Percentiles rank a stretch among this genome's conserved stretches.
These are phyloP conservation scores for Acidiella bohemica DNA, from an alignment of 495 filamentous ascomycete species.

Conservation along the genomic window DNA sequence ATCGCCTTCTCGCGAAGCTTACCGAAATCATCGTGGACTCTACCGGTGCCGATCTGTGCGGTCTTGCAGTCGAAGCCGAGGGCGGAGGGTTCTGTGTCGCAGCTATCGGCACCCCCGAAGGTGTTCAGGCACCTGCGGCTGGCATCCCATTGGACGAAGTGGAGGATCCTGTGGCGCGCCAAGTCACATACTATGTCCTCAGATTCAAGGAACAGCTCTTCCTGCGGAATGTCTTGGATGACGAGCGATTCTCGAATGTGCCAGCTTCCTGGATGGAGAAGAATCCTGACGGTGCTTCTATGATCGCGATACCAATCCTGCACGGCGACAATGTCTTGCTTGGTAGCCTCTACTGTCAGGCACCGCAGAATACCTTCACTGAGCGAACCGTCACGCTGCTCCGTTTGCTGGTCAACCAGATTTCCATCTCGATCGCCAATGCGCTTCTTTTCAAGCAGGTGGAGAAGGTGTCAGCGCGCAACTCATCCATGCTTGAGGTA, in stretches of 20 bases:
- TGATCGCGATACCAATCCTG: constrained; percentile 75
- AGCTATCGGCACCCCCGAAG: constrained; percentile 55
- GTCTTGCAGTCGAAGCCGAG: constrained; percentile 64
- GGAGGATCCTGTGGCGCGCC: constrained; percentile 56
- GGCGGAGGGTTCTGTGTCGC: constrained; percentile 62
- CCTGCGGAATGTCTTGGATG: constrained; percentile 64
- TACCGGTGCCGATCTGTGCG: constrained; percentile 67
- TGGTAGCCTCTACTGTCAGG: constrained; percentile 76
- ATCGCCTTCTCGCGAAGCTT: constrained; percentile 75
- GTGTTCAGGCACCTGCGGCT: constrained; percentile 47
- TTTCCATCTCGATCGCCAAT: constrained; percentile 78
- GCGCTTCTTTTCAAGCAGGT: constrained; percentile 68
- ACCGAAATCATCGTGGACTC: constrained; percentile 80
- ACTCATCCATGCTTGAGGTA: constrained; percentile 74
- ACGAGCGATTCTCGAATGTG: constrained; percentile 79
- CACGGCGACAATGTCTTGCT: constrained; percentile 62
- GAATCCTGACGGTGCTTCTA: constrained; percentile 57
- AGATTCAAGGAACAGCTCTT: constrained; percentile 77
- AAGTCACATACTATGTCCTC: constrained; percentile 68
- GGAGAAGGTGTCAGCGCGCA: constrained; percentile 38
- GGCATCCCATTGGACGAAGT: constrained; percentile 51
- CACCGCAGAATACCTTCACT: constrained; percentile 71
- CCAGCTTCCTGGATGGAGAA: constrained; percentile 52
- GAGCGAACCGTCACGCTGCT: constrained; percentile 77
- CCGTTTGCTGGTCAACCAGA: constrained; percentile 76